phyloP scores from a whole-genome alignment of 2,329 filamentous ascomycete genomes.

The Aaosphaeria pasadenensis region DNA sequence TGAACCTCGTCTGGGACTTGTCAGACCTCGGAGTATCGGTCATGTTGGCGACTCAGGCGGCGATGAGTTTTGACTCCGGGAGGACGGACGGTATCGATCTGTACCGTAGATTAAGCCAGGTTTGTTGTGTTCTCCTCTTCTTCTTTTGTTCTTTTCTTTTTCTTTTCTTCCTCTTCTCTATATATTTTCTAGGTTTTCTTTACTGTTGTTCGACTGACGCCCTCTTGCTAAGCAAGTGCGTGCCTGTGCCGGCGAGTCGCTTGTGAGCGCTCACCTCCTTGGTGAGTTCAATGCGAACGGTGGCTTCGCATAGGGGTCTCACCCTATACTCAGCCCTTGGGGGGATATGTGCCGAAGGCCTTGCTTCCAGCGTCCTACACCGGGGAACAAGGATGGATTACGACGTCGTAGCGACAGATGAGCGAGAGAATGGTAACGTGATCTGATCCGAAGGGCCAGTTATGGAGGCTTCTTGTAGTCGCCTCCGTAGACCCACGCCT shows the following conservation, averaged over 20 bases:
- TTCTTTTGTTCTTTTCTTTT: too few species aligned
- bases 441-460: conserved; percentile 53
- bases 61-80: conserved; percentile 18
- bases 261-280: conserved; percentile 53
- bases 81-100: conserved; percentile 1
- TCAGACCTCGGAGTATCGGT: conserved; percentile 65
- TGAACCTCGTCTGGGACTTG: conserved; percentile 62
- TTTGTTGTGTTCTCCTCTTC: conserved; percentile 7
- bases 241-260: conserved; percentile 45
- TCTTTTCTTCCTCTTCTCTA: too few species aligned
- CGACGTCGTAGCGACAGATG: conserved; percentile 11
- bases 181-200: too few species aligned
- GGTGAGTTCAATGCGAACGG: conserved; percentile 51
- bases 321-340: conserved; percentile 45
- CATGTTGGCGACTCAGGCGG: conserved; percentile 40
- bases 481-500: conserved; percentile 93
- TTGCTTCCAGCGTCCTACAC: conserved; percentile 20
- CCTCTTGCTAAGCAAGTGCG: conserved; percentile 30
- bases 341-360: conserved; percentile 18
- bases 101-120: conserved; percentile 18
- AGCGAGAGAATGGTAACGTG: background rate
- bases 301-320: conserved; percentile 45
- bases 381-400: conserved; percentile 15
- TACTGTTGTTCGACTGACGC: background rate
- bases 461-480: conserved; percentile 93